phyloP scores from a whole-genome alignment of 2,329 filamentous ascomycete species.

The Colletotrichum simmondsii region DNA sequence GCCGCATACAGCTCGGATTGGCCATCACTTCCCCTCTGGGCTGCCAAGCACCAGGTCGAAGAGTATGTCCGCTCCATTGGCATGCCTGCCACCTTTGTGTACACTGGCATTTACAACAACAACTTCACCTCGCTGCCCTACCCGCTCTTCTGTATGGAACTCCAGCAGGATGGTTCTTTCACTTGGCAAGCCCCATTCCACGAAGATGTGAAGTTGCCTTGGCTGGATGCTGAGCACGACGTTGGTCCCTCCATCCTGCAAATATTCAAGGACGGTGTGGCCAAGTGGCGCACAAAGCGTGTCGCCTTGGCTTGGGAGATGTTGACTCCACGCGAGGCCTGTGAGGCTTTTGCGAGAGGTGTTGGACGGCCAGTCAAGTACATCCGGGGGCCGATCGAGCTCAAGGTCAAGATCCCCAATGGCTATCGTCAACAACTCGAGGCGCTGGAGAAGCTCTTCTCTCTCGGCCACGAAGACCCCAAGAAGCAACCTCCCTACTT shows the following conservation, averaged over 20 bases:
- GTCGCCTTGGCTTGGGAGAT: conserved; percentile 93
- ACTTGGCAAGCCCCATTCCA: conserved; percentile 95
- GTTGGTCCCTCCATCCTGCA: conserved; percentile 92
- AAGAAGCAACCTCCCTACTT: conserved; percentile 72
- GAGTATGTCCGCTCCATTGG: conserved; percentile 87
- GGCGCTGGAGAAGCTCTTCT: conserved; percentile 71
- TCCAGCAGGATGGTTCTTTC: conserved; percentile 86
- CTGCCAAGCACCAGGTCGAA: conserved; percentile 91
- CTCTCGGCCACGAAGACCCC: conserved; percentile 60
- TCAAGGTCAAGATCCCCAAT: conserved; percentile 85
- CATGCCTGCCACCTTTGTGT: conserved; percentile 90
- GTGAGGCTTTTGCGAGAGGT: conserved; percentile 81
- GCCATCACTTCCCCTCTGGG: conserved; percentile 91
- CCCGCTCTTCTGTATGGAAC: conserved; percentile 94
- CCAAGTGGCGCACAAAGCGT: conserved; percentile 82
- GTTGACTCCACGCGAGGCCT: conserved; percentile 85
- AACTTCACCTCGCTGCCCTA: conserved; percentile 96
- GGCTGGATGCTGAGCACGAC: conserved; percentile 96
- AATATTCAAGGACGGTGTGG: conserved; percentile 91
- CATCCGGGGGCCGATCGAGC: conserved; percentile 80
- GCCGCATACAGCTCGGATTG: conserved; percentile 79
- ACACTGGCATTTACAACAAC: conserved; percentile 98
- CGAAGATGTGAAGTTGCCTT: conserved; percentile 87
- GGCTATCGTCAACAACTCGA: conserved; percentile 92
- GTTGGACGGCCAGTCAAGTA: conserved; percentile 84